Evolutionary conservation across 257 asterid species (phyloP), one percentile per base, ranked within the genome.

Genomic region (Striga asiatica): DNA sequence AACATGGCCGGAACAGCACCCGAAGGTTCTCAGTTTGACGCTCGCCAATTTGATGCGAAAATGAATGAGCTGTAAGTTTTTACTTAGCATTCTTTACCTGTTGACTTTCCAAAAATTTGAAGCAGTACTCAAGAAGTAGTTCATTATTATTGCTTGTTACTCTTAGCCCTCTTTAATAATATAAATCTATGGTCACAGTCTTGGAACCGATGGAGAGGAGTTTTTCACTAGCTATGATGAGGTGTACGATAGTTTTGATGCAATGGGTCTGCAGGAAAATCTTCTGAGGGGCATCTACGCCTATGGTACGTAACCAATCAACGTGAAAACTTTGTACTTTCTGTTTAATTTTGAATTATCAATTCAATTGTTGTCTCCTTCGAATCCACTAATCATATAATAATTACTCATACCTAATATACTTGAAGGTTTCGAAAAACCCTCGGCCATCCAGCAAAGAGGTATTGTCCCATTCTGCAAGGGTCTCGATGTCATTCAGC

Each of bases 401-500:
- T n/a, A n/a, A n/a, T n/a, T n/a, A n/a, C n/a, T n/a, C n/a, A n/a
- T n/a, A n/a, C n/a, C n/a, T n/a, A n/a, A n/a, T n/a, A n/a, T 19
- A 24, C 50, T 64, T 64, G 53, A 63, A 80, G 87, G 87, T 61
- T 80, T 80, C 48, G 87, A 76, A 72, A 80, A 76, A 56, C 87
- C 87, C 29, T 80, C 87, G 49, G 87, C 83, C 25, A 80, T 80
- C 66, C 87, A 80, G 66, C 87, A 80, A 70, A 63, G 87, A 55
- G 87, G 87, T 14, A 80, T 80, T n/a, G 87, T 80, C 46, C 87
- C 87, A 21, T 79, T 79, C 68, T 50, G 67, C 81, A 60, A 74
- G 78, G 94, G 93, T 2, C 94, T 83, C 2, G 94, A 83, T 46
- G 94, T 87, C 25, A 87, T 87, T 63, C 96, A 87, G 75, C 93